Evolutionary conservation across 2,329 filamentous ascomycete genomes (phyloP), one percentile per base, ranked within the genome.

Genomic region (Diaporthe citrichinensis): DNA sequence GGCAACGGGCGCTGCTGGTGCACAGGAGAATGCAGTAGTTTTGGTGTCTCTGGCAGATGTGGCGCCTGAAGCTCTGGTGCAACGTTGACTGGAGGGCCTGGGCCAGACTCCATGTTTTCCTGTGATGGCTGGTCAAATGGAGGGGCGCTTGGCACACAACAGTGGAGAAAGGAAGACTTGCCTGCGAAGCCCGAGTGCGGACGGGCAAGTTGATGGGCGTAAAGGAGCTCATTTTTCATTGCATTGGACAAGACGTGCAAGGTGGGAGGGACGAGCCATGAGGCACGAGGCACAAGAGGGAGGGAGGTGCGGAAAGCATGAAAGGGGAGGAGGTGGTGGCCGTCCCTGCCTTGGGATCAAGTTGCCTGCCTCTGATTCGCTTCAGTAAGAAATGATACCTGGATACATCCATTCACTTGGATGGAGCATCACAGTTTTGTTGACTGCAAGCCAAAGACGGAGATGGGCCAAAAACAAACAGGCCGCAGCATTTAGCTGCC

Each of bases 191-290:
- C 15, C 46, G 34, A 44, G 10, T 4, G 49, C 49, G 34, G 46
- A 55, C 36, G 3, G 58, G 71, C 10, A 65, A 34, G 46, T 68
- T 68, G 65, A 39, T 68, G 46, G 65, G 46, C 3, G 46, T 28
- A 1, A 39, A 68, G 46, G 23, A 39, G 46, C 46, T 53, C 65
- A 68, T 68, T 1, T 31, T 65, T 49, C 7, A 34, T 46, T 41
- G n/a, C 28, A 17, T 31, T 72, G 58, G 31, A 31, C 14, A 39
- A 34, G 46, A 23, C 41, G 31, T 23, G 58, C 57, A 7, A 44
- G 20, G 17, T 12, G 8, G 25, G 20, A 44, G 41, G 5, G 41
- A 8, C 41, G 41, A 44, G 15, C 12, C 15, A 10, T 36, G 6
- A 46, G 17, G 44, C 20, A 17, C 7, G 17, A 49, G 36, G 36